These are phyloP conservation scores for Sherardia arvensis DNA, from an alignment of 257 asterid species.

Conservation along the genomic window DNA sequence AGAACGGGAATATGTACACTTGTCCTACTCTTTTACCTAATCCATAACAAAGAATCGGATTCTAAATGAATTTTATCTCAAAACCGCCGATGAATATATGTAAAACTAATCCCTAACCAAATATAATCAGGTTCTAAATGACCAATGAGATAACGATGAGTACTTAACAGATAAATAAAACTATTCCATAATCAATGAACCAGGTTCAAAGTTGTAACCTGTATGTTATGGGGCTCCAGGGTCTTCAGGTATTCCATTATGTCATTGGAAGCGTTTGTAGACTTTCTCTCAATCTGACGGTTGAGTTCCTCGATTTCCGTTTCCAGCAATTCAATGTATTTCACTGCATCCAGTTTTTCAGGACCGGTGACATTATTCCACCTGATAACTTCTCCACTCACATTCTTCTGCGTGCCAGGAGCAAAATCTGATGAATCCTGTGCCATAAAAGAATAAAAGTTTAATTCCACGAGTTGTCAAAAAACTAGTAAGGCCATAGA, in stretches of 20 bases:
- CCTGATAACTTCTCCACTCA: slow-evolving; percentile 89
- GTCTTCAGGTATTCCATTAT: slow-evolving; percentile 81
- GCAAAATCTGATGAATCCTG: slow-evolving; percentile 88
- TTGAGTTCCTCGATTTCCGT: slow-evolving; percentile 94
- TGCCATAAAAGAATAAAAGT: slow-evolving; percentile 17
- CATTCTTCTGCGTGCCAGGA: slow-evolving; percentile 91
- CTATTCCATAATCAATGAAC: slow-evolving; percentile 1
- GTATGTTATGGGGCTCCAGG: slow-evolving; percentile 94
- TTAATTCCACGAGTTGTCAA: slow-evolving; percentile 2
- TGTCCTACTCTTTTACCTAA: too few relatives aligned
- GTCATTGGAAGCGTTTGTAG: slow-evolving; percentile 64
- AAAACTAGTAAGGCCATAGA: not conserved
- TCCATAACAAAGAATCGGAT: slow-evolving; percentile 1
- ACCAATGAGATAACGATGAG: not conserved
- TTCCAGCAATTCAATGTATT: slow-evolving; percentile 93
- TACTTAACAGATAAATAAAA: not conserved
- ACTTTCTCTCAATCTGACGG: slow-evolving; percentile 69
- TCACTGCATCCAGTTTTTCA: slow-evolving; percentile 81
- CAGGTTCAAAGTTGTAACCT: slow-evolving; percentile 48
- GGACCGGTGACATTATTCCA: slow-evolving; percentile 91
- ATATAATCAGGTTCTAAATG: not conserved
- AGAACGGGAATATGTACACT: not conserved
- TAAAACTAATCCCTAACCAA: not conserved
- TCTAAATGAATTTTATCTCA: not conserved
- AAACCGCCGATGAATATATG: not conserved